These are phyloP conservation scores for Candolleomyces efflorescens DNA, from an alignment of 768 basidiomycete species.

Conservation along the genomic window DNA sequence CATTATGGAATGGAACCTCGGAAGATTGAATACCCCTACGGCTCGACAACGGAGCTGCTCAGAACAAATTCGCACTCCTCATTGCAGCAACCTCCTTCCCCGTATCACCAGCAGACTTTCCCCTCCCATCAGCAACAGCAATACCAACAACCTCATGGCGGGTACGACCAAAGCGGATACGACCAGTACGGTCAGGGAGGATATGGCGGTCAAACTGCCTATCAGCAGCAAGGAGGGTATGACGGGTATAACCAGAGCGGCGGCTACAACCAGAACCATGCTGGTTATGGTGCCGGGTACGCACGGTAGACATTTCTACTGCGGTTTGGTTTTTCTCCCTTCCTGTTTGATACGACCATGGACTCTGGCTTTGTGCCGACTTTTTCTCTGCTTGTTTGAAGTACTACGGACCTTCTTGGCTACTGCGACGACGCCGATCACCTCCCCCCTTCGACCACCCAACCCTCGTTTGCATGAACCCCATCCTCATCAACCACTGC, in stretches of 20 bases:
- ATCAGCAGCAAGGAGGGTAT: background rate
- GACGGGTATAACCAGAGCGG: constrained; percentile 2
- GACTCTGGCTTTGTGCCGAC: too few species aligned
- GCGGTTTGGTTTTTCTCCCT: too few species aligned
- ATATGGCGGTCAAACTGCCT: background rate
- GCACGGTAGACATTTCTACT: too few species aligned
- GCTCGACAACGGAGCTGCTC: background rate
- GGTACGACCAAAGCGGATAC: background rate
- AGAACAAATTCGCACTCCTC: background rate
- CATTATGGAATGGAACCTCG: background rate
- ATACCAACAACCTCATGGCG: background rate
- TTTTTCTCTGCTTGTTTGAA: too few species aligned
- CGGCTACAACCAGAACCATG: background rate
- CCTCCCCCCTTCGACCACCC: too few species aligned
- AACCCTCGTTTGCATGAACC: too few species aligned
- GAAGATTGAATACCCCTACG: background rate
- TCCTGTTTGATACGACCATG: too few species aligned
- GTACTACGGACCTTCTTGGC: too few species aligned
- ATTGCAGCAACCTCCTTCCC: background rate
- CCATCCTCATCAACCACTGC: too few species aligned
- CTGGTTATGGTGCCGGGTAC: background rate
- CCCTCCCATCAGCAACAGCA: background rate
- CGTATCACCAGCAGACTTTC: background rate
- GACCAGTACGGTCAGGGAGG: background rate
- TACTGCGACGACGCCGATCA: too few species aligned